Conservation (phyloP, 805 yeast species). For the Nakazawaea populi region DNA sequence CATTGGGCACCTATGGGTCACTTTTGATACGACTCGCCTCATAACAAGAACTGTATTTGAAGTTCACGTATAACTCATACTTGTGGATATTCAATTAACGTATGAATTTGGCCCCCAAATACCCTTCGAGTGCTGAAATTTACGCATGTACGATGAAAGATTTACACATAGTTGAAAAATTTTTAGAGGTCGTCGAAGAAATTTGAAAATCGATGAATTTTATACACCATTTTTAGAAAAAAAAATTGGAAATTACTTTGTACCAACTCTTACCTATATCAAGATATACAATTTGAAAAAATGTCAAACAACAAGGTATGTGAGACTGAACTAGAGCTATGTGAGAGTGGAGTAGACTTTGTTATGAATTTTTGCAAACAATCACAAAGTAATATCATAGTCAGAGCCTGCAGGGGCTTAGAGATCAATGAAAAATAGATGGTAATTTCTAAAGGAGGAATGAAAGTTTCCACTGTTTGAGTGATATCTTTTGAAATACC, state of each 20-base stretch:
- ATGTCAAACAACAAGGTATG: background rate
- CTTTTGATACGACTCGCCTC: no score
- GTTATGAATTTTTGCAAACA: no score
- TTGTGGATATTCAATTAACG: background rate
- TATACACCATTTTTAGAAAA: background rate
- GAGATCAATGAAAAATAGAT: no score
- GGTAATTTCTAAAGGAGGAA: no score
- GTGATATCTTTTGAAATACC: no score
- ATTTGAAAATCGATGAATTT: background rate
- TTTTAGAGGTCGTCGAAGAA: background rate
- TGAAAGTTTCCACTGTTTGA: no score
- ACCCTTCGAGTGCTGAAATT: background rate
- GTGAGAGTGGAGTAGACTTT: no score
- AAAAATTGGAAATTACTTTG: background rate
- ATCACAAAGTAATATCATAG: no score
- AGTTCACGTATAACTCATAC: no score
- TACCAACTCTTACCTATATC: background rate
- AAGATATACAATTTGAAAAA: background rate
- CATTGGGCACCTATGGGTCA: no score
- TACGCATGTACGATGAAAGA: background rate
- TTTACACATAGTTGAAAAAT: background rate
- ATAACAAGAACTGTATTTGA: no score
- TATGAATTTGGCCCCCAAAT: background rate
- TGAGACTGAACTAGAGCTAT: background rate
- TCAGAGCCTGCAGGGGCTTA: no score